A percentile compares a stretch with the other conserved stretches of the same genome.
Conservation (phyloP, 768 basidiomycete genomes). For the Russula compacta region DNA sequence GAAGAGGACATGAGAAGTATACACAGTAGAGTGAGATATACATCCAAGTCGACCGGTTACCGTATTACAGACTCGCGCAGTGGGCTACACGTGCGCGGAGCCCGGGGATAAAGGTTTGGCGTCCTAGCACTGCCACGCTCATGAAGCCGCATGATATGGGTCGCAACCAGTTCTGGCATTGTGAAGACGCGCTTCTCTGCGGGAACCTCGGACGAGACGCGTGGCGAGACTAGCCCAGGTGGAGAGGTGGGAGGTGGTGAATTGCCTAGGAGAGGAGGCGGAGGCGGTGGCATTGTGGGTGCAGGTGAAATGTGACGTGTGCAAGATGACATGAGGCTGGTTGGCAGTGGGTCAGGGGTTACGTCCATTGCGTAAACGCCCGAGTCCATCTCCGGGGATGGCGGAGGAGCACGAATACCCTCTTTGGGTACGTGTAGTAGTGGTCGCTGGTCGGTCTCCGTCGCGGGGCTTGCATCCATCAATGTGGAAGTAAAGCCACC, state of each 20-base stretch:
- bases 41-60: not conserved
- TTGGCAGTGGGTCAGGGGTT: constrained; percentile 9
- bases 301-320: not conserved
- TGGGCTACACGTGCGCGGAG: constrained; percentile 2
- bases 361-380: constrained; percentile 6
- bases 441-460: not conserved
- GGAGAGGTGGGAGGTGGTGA: not conserved
- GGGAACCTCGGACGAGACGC: not conserved
- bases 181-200: constrained; percentile 14
- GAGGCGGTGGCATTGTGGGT: constrained; percentile 1
- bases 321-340: not conserved
- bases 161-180: constrained; percentile 21
- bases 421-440: not conserved
- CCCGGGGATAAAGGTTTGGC: not conserved
- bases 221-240: constrained; percentile 13
- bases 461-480: not conserved
- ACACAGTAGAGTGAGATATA: not conserved
- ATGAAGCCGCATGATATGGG: constrained; percentile 16
- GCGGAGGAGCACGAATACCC: constrained; percentile 16
- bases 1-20: not conserved
- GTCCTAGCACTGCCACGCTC: constrained; percentile 12
- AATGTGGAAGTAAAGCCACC: constrained; percentile 8
- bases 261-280: not conserved
- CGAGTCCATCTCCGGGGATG: constrained; percentile 15
- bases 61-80: constrained; percentile 1